A percentile compares a stretch with the other conserved stretches of the same genome.
Evolutionary conservation across 2,329 filamentous ascomycete genomes (phyloP).

Genomic region (Teratosphaeriaceae sp.): DNA sequence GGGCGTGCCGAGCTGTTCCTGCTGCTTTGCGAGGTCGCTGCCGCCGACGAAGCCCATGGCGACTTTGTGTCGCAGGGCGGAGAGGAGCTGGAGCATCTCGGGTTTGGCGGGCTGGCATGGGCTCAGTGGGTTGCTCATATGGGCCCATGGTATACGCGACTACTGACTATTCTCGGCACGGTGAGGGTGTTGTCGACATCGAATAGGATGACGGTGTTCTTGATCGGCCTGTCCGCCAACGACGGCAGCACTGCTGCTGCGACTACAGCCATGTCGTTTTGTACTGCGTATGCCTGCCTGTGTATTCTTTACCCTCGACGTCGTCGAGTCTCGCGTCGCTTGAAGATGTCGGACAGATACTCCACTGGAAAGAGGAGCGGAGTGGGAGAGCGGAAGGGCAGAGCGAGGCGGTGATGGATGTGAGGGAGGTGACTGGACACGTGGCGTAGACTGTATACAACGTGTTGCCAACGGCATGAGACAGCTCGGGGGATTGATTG

Average conservation of each 20-base stretch:
- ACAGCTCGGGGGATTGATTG: neutral
- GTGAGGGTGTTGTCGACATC: slow-evolving; percentile 94
- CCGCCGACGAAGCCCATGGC: slow-evolving; percentile 91
- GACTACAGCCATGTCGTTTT: slow-evolving; percentile 26
- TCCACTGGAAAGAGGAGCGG: too few species aligned
- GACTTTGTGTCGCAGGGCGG: slow-evolving; percentile 74
- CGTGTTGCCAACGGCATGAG: neutral
- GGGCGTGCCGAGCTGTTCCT: slow-evolving; percentile 80
- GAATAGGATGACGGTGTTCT: slow-evolving; percentile 92
- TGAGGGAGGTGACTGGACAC: too few species aligned
- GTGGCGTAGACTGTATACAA: neutral
- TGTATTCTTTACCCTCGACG: too few species aligned
- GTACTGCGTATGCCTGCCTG: too few species aligned
- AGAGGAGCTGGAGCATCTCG: slow-evolving; percentile 77
- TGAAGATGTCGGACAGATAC: too few species aligned
- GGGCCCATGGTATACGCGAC: too few species aligned
- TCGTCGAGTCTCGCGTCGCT: neutral
- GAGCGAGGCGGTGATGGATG: too few species aligned
- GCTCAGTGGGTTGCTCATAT: too few species aligned
- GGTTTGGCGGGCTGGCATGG: slow-evolving; percentile 49
- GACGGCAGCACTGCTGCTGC: slow-evolving; percentile 53
- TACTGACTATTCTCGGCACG: slow-evolving; percentile 66
- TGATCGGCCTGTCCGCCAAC: slow-evolving; percentile 74
- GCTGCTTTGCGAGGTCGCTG: slow-evolving; percentile 86
- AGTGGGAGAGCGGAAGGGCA: too few species aligned